Evolutionary conservation across 2,329 filamentous ascomycete genomes (phyloP), one percentile per base, ranked within the genome.

Genomic region (Aspergillus floridensis): DNA sequence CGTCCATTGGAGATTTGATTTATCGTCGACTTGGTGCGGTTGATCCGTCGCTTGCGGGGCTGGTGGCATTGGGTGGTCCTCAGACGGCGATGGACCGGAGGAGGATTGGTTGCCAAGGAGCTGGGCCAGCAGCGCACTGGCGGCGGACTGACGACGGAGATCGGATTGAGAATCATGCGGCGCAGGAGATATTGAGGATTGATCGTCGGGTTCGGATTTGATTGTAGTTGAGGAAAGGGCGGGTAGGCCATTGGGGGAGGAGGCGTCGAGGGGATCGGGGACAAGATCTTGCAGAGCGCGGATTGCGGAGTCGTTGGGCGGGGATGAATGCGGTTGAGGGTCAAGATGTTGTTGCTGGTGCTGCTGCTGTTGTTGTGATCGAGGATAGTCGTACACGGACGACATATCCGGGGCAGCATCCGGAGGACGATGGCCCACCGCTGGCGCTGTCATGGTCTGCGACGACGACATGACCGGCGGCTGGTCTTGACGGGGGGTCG

Each of bases 361-460:
- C 14, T 61, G 59, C 47, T 56, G 63, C 16, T 57, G 60, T 14
- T 63, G 60, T 52, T 65, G 70, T 21, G 72, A 66, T 60, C 66
- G 64, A 66, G 69, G 67, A 72, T 75, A 76, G 63, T 77, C 74
- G 69, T 75, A 76, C 57, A 74, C 59, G 61, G 75, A 72, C 68
- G 75, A 73, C 72, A 72, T 73, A 63, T 76, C 72, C 62, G 72
- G 70, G 62, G 74, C 75, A 68, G 76, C 67, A 68, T 78, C 75
- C 66, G 73, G 74, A 69, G 76, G 76, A 67, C 72, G 72, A 75
- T 76, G 76, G 69, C 76, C 75, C 74, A 79, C 71, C 69, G 76
- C 73, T 73, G 76, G 76, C 74, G 76, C 76, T 71, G 75, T 77
- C 76, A 78, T 77, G 74, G 76, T 77, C 74, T 77, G 76, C 72